Percentiles rank a stretch among this genome's conserved stretches.
phyloP scores from a whole-genome alignment of 495 filamentous ascomycete genomes.

The Penicillium crystallinum region DNA sequence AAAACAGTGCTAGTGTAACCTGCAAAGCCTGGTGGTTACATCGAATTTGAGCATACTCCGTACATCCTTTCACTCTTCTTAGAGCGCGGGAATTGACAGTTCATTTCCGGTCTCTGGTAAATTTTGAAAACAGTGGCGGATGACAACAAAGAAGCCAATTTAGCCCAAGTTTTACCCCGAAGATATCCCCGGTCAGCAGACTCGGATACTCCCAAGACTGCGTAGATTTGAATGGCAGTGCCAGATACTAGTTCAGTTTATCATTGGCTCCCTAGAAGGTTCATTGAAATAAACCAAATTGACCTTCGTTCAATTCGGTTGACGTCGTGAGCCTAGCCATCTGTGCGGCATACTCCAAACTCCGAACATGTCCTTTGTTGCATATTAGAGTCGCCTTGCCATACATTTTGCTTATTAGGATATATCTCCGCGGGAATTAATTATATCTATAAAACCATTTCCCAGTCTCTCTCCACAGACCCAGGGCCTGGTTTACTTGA shows the following conservation, averaged over 20 bases:
- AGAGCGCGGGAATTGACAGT: neutral
- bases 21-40: conserved; percentile 6
- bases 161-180: conserved; percentile 4
- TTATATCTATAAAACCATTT: neutral
- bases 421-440: neutral
- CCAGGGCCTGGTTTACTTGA: neutral
- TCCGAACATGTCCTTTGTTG: conserved; percentile 3
- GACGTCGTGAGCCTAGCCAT: neutral
- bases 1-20: conserved; percentile 11
- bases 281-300: neutral
- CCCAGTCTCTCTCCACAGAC: neutral
- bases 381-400: neutral
- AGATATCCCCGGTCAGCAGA: neutral
- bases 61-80: neutral
- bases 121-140: neutral
- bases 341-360: neutral
- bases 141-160: conserved; percentile 20
- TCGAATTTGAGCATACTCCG: neutral
- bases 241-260: neutral
- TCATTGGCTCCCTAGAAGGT: neutral
- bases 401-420: neutral
- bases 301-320: neutral
- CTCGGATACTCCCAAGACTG: neutral
- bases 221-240: neutral
- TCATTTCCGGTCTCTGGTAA: neutral